Evolutionary conservation across 176 grass and related monocot species (phyloP).

Genomic region (Musa itinerans): DNA sequence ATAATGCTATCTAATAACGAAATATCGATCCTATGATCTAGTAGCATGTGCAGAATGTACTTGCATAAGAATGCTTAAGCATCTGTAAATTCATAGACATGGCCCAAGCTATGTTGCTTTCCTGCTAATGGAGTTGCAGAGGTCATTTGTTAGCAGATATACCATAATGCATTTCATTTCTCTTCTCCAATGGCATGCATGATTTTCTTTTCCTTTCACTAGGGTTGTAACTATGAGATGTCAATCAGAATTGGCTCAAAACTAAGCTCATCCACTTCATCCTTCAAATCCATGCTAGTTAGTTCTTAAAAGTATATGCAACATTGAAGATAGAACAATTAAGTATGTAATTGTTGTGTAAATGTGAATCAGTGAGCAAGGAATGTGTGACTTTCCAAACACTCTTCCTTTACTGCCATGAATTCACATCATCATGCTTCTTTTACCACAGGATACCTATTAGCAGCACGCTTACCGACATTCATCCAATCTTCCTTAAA

Average conservation of each 20-base stretch:
- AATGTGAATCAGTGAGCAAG: neutral
- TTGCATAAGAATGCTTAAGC: neutral
- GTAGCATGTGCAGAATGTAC: neutral
- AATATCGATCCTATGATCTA: neutral
- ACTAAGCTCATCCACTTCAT: too few relatives aligned
- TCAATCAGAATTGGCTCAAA: too few relatives aligned
- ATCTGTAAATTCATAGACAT: neutral
- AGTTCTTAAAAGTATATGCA: neutral
- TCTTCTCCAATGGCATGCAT: too few relatives aligned
- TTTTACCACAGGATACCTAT: neutral
- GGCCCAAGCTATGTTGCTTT: neutral
- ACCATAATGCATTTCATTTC: too few relatives aligned
- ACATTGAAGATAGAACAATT: neutral
- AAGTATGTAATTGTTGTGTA: neutral
- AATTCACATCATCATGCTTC: constrained; percentile 4
- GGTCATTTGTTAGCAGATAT: too few relatives aligned
- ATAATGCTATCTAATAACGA: neutral
- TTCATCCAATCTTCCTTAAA: neutral
- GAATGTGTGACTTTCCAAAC: neutral
- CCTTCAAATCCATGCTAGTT: neutral
- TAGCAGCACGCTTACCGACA: constrained; percentile 1
- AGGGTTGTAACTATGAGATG: too few relatives aligned
- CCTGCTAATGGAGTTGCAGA: too few relatives aligned
- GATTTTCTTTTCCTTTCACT: too few relatives aligned
- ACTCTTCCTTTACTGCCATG: constrained; percentile 1